These are phyloP conservation scores for Rosa chinensis DNA, from an alignment of 306 rosid genomes.

Conservation along the genomic window DNA sequence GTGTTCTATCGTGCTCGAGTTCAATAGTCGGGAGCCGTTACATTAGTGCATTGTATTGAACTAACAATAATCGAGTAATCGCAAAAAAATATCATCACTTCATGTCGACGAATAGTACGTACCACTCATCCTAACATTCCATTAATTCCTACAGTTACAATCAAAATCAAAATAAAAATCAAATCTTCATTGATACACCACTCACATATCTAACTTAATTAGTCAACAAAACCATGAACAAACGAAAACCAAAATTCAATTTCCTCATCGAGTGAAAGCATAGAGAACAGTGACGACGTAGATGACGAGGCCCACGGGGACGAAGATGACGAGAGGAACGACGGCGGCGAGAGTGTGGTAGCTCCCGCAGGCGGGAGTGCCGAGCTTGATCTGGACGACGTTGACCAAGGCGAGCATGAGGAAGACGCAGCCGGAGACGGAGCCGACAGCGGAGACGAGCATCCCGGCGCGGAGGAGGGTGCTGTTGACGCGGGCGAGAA, in stretches of 20 bases:
- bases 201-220: neutral
- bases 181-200: neutral
- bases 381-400: slow-evolving; percentile 91
- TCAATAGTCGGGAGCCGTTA: neutral
- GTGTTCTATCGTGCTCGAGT: neutral
- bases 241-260: too few species aligned
- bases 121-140: neutral
- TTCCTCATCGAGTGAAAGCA: slow-evolving; percentile 54
- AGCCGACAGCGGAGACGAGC: slow-evolving; percentile 75
- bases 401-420: slow-evolving; percentile 69
- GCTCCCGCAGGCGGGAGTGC: slow-evolving; percentile 70
- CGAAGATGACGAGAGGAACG: slow-evolving; percentile 65
- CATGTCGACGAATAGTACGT: neutral
- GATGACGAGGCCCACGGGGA: slow-evolving; percentile 56
- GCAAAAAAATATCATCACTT: neutral
- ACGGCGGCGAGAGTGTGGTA: slow-evolving; percentile 53
- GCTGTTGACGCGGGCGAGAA: slow-evolving; percentile 52
- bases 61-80: neutral
- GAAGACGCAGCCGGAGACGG: slow-evolving; percentile 62
- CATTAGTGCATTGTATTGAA: neutral
- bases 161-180: neutral
- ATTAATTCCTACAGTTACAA: neutral
- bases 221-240: too few species aligned
- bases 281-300: slow-evolving; percentile 53
- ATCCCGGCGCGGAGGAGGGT: slow-evolving; percentile 63